A percentile compares a stretch with the other conserved stretches of the same genome.
Evolutionary conservation across 345 rosid species (phyloP).

Genomic region (Rhizophora mangle): DNA sequence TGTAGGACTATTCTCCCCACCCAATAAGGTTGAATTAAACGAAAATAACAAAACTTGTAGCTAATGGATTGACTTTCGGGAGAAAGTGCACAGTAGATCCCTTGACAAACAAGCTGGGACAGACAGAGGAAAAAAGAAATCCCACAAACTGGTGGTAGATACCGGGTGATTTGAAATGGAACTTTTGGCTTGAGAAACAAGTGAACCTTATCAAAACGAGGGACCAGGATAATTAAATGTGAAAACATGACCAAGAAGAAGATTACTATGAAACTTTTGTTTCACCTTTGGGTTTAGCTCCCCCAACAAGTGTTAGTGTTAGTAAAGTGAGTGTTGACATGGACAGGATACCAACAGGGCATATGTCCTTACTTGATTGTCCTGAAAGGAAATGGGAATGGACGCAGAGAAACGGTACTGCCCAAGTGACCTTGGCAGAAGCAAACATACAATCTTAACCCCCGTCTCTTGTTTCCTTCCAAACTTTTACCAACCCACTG

Average conservation of each 20-base stretch:
- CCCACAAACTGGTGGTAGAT: background rate
- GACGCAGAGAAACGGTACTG: background rate
- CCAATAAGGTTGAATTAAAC: background rate
- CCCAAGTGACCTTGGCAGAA: conserved; percentile 3
- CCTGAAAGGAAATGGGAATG: conserved; percentile 1
- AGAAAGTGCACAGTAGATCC: background rate
- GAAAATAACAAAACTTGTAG: conserved; percentile 1
- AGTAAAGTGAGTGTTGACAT: background rate
- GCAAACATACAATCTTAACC: background rate
- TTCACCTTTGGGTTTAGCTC: conserved; percentile 11
- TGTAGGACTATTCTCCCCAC: background rate
- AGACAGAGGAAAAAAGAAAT: too few species aligned
- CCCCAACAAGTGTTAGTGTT: conserved; percentile 11
- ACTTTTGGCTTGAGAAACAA: conserved; percentile 8
- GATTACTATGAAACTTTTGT: too few species aligned
- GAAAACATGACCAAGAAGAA: conserved; percentile 1
- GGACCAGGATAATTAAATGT: background rate
- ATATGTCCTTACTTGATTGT: background rate
- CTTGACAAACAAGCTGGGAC: background rate
- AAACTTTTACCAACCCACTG: conserved; percentile 12
- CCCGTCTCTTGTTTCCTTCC: conserved; percentile 11
- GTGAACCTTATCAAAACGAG: background rate
- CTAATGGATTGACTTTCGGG: too few species aligned
- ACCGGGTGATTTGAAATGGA: background rate
- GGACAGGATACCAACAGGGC: conserved; percentile 15